phyloP scores from a whole-genome alignment of 2,329 filamentous ascomycete genomes.

The Xylariales sp. region DNA sequence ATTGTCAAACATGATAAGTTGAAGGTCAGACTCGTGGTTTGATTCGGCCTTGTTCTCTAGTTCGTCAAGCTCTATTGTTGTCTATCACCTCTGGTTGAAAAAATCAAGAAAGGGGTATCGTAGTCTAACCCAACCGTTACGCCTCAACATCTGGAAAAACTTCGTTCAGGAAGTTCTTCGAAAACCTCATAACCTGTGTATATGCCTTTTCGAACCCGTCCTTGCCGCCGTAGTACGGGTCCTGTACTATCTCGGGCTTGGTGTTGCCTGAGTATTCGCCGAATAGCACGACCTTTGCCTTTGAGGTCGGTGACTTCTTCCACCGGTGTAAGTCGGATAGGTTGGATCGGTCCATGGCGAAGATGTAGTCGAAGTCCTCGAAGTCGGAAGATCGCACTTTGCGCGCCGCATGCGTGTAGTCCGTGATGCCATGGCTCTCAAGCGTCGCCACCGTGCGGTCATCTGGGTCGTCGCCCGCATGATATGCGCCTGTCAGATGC shows the following conservation, averaged over 20 bases:
- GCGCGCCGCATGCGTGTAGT: conserved; percentile 73
- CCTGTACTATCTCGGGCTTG: conserved; percentile 67
- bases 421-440: conserved; percentile 64
- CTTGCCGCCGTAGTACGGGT: conserved; percentile 88
- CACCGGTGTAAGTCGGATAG: conserved; percentile 63
- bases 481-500: conserved; percentile 67
- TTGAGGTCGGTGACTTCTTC: conserved; percentile 49
- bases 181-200: conserved; percentile 75
- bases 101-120: not conserved
- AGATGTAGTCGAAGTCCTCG: conserved; percentile 81
- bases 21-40: conserved; percentile 27
- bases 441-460: conserved; percentile 79
- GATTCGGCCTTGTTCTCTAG: too few relatives aligned
- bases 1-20: conserved; percentile 30
- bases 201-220: conserved; percentile 83
- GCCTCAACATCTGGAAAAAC: conserved; percentile 38
- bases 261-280: conserved; percentile 70
- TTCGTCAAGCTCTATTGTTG: not conserved
- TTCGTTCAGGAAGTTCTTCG: conserved; percentile 67
- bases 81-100: too few relatives aligned
- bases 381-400: conserved; percentile 74
- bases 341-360: conserved; percentile 90
- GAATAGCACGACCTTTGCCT: conserved; percentile 73
- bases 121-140: not conserved
- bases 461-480: conserved; percentile 72